Evolutionary conservation across 1,284 basidiomycete genomes (phyloP).

Genomic region (Trametes hirsuta): DNA sequence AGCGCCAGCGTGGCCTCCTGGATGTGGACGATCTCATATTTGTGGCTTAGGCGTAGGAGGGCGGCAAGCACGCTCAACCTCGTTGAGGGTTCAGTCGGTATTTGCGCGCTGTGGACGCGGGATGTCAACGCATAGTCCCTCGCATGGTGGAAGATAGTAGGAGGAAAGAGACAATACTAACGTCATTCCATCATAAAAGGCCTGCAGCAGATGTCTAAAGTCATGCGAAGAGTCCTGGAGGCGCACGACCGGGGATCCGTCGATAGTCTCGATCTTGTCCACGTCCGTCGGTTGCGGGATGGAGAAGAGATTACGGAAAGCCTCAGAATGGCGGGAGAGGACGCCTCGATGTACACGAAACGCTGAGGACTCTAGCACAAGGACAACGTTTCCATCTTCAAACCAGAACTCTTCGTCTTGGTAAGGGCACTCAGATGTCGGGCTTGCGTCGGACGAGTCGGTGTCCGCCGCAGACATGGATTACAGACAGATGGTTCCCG

Average conservation of each 20-base stretch:
- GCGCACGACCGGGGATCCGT: constrained; percentile 9
- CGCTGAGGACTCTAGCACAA: not conserved
- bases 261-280: not conserved
- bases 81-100: not conserved
- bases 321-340: not conserved
- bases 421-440: too few species aligned
- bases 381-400: constrained; percentile 1
- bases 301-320: constrained; percentile 10
- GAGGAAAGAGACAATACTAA: not conserved
- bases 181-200: constrained; percentile 5
- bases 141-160: not conserved
- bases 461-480: too few species aligned
- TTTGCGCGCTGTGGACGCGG: not conserved
- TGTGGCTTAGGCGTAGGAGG: constrained; percentile 14
- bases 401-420: not conserved
- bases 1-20: not conserved
- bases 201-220: constrained; percentile 8
- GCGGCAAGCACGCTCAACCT: constrained; percentile 3
- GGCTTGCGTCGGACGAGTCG: too few species aligned
- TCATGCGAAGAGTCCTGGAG: constrained; percentile 10
- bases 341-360: not conserved
- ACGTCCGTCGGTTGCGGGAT: constrained; percentile 1
- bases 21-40: constrained; percentile 8
- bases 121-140: not conserved
- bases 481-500: too few species aligned